Evolutionary conservation across 805 yeast genomes (phyloP), one percentile per base, ranked within the genome.

Genomic region (Hanseniaspora taiwanica): DNA sequence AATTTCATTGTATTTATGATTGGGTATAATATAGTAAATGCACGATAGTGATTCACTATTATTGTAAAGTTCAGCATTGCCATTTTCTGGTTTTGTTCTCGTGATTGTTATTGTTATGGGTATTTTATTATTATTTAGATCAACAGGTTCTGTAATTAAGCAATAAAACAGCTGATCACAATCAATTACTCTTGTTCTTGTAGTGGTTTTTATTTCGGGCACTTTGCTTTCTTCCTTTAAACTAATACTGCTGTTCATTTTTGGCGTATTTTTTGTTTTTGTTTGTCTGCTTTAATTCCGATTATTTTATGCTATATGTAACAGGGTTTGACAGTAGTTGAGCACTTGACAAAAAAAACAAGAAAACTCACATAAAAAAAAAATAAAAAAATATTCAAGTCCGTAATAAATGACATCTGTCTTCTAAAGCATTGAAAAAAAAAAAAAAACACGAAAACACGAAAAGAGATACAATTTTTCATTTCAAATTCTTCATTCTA

Each of bases 21-120:
- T 41, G 4, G 44, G 44, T 3, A 39, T 27, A n/a, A 35, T n/a
- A 24, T 35, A 41, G 18, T 38, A 41, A 5, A 38, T 38, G 12
- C 36, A 33, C 4, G 38, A 27, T 7, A 19, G 6, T 3, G 35
- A 32, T 2, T 35, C 24, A 5, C 35, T 38, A 13, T 16, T 29
- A 4, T 36, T 12, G n/a, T 6, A 4, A 2, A n/a, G 9, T 16
- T 27, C 24, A 8, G 7, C 14, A n/a, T 18, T 14, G n/a, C 21
- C 20, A n/a, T 13, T 7, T 8, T 18, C 8, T 32, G 35, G 18
- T 18, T 4, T 14, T 32, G 33, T 25, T 20, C 40, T 37, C 4
- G 36, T 40, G 12, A 41, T 34, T 21, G 44, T 32, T 21, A 12
- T 33, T 19, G 14, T 36, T 2, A 21, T 34, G 21, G n/a, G 20